Percentiles rank a stretch among this genome's conserved stretches.
phyloP scores from a whole-genome alignment of 805 yeast species.

The Yarrowia sp. region DNA sequence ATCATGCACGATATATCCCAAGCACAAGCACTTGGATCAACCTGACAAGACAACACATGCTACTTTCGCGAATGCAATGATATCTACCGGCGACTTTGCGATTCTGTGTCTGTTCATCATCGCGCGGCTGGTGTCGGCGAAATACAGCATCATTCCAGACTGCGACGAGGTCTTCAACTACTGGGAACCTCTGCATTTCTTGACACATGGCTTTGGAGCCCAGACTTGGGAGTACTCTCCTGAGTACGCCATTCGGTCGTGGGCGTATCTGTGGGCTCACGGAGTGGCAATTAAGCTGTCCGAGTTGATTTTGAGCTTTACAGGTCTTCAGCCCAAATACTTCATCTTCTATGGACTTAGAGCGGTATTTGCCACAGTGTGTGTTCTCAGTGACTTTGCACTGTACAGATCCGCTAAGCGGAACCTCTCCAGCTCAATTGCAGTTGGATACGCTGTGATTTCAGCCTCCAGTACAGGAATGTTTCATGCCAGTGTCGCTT shows the following conservation, averaged over 20 bases:
- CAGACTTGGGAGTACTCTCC: slow-evolving; percentile 98
- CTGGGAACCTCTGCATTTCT: slow-evolving; percentile 89
- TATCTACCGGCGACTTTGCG: slow-evolving; percentile 29
- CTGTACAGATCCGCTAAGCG: slow-evolving; percentile 56
- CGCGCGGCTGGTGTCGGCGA: slow-evolving; percentile 52
- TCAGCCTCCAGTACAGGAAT: slow-evolving; percentile 76
- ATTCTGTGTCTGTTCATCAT: slow-evolving; percentile 43
- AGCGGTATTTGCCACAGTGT: slow-evolving; percentile 52
- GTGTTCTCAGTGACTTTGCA: slow-evolving; percentile 60
- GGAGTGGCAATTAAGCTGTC: slow-evolving; percentile 45
- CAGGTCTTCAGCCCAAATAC: slow-evolving; percentile 43
- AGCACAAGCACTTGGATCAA: not conserved
- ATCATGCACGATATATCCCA: slow-evolving; percentile 20
- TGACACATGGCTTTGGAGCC: slow-evolving; percentile 83
- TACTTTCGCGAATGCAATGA: slow-evolving; percentile 9
- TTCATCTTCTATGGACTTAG: slow-evolving; percentile 63
- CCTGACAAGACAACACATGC: slow-evolving; percentile 15
- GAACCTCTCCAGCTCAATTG: slow-evolving; percentile 52
- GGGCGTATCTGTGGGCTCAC: slow-evolving; percentile 69
- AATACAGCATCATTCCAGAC: slow-evolving; percentile 77
- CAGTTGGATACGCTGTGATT: slow-evolving; percentile 69
- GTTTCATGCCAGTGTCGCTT: slow-evolving; percentile 86
- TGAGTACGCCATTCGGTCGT: slow-evolving; percentile 83
- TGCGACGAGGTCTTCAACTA: slow-evolving; percentile 93
- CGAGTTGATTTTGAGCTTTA: slow-evolving; percentile 15